Evolutionary conservation across 1,139 yeast genomes (phyloP).

Genomic region (Yamadazyma songkhlaensis): DNA sequence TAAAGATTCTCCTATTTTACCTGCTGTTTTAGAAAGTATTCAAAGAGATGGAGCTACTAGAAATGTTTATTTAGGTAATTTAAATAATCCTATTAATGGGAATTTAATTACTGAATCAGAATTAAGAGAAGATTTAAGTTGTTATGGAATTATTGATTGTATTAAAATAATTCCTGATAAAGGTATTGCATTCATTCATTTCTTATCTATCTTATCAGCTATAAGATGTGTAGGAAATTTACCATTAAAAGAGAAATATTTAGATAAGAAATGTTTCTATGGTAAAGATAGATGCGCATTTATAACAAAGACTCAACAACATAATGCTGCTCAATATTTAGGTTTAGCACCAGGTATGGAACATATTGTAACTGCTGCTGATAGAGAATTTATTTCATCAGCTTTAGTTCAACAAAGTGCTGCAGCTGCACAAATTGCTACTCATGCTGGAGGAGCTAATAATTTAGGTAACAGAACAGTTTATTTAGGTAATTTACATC

Average conservation of each 20-base stretch:
- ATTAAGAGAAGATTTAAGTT: conserved; percentile 46
- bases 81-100: conserved; percentile 49
- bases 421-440: conserved; percentile 72
- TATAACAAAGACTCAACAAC: conserved; percentile 92
- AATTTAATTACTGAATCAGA: conserved; percentile 58
- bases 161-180: conserved; percentile 56
- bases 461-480: conserved; percentile 91
- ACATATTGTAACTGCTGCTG: conserved; percentile 77
- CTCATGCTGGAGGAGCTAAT: conserved; percentile 72
- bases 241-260: conserved; percentile 52
- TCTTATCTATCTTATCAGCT: conserved; percentile 55
- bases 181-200: conserved; percentile 61
- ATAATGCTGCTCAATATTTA: conserved; percentile 92
- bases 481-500: conserved; percentile 83
- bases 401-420: conserved; percentile 67
- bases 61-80: conserved; percentile 79
- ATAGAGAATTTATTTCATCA: conserved; percentile 59
- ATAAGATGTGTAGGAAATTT: conserved; percentile 57
- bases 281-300: conserved; percentile 68
- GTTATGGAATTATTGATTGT: conserved; percentile 56
- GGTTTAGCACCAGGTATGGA: conserved; percentile 92
- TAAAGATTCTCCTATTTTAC: conserved; percentile 59
- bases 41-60: conserved; percentile 88
- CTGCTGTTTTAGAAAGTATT: conserved; percentile 70
- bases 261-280: conserved; percentile 56